These are phyloP conservation scores for Aspergillus caelatus DNA, from an alignment of 2,329 filamentous ascomycete genomes.

Conservation along the genomic window DNA sequence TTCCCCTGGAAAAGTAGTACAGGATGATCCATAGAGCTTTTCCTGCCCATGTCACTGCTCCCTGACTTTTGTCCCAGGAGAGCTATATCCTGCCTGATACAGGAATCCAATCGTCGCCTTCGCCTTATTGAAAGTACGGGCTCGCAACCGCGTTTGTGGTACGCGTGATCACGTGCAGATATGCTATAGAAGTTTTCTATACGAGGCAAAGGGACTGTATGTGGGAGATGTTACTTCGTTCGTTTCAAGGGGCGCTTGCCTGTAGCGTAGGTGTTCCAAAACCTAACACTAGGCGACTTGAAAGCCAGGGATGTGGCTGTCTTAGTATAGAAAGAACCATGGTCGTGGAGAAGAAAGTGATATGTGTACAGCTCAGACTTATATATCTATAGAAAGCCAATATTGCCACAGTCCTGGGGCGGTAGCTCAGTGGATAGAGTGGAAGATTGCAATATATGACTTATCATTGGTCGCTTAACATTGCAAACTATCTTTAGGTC, in stretches of 20 bases:
- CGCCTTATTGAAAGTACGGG: background rate
- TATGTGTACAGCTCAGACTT: background rate
- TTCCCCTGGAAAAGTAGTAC: constrained; percentile 53
- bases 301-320: background rate
- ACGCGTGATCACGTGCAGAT: constrained; percentile 32
- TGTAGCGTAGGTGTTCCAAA: background rate
- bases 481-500: constrained; percentile 2
- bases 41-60: background rate
- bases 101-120: background rate
- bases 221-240: background rate
- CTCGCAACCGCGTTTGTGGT: background rate
- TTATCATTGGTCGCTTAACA: background rate
- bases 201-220: background rate
- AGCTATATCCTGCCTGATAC: background rate
- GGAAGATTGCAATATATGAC: background rate
- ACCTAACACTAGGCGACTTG: background rate
- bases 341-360: background rate
- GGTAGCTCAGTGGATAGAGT: constrained; percentile 6
- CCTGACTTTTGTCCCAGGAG: background rate
- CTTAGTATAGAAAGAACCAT: background rate
- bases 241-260: background rate
- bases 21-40: background rate
- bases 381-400: background rate
- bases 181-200: constrained; percentile 10
- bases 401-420: background rate